Percentiles rank a stretch among this genome's conserved stretches.
Evolutionary conservation across 495 filamentous ascomycete genomes (phyloP).

Genomic region (Annulohypoxylon maeteangense): DNA sequence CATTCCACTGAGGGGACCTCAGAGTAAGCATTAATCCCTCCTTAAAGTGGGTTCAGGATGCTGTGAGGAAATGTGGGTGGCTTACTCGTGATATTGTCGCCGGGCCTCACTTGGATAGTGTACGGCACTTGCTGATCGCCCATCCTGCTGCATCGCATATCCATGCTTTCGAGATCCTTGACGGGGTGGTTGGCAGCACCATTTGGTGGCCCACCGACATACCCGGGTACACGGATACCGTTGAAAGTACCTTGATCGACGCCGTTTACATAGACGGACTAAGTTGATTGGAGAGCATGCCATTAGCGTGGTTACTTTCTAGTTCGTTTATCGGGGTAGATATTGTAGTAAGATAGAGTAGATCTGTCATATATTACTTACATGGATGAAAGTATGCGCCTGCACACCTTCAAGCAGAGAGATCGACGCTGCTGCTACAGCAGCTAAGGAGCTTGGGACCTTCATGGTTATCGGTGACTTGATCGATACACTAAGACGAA

Average conservation of each 20-base stretch:
- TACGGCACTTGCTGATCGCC: slow-evolving; percentile 53
- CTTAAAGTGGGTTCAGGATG: no score
- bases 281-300: not conserved
- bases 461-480: not conserved
- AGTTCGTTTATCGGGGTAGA: not conserved
- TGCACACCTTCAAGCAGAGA: slow-evolving; percentile 17
- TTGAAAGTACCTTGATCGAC: slow-evolving; percentile 55
- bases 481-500: no score
- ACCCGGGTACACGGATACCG: slow-evolving; percentile 54
- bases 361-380: slow-evolving; percentile 16
- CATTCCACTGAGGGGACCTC: slow-evolving; percentile 20
- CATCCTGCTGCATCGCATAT: slow-evolving; percentile 60
- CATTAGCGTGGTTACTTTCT: not conserved
- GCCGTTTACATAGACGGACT: slow-evolving; percentile 58
- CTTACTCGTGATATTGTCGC: slow-evolving; percentile 58
- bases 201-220: slow-evolving; percentile 51
- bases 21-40: no score
- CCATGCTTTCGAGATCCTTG: slow-evolving; percentile 55
- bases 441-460: slow-evolving; percentile 2
- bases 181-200: slow-evolving; percentile 59
- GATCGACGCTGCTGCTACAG: slow-evolving; percentile 9
- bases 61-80: slow-evolving; percentile 2
- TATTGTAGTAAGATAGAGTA: not conserved
- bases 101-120: slow-evolving; percentile 55
- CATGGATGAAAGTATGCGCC: slow-evolving; percentile 46